These are phyloP conservation scores for Paraleonurus japonicus DNA, from an alignment of 257 asterid genomes.

Conservation along the genomic window DNA sequence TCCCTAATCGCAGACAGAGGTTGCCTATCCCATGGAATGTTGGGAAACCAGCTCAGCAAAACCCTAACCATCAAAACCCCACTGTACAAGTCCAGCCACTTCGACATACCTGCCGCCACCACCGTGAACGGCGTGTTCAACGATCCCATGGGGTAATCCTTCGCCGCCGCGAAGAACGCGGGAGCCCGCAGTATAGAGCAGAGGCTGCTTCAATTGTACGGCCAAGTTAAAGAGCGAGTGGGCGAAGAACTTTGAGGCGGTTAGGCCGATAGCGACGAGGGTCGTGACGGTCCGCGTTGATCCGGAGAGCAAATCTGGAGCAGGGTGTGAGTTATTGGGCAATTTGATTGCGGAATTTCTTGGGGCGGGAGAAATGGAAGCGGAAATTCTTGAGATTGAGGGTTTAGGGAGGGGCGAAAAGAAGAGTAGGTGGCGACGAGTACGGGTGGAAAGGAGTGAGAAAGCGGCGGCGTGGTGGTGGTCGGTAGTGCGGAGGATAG, in stretches of 20 bases:
- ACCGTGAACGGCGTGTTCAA: slow-evolving; percentile 85
- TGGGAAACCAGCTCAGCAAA: slow-evolving; percentile 93
- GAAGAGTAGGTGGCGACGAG: slow-evolving; percentile 14
- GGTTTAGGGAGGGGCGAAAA: slow-evolving; percentile 24
- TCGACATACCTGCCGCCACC: slow-evolving; percentile 90
- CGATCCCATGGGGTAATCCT: slow-evolving; percentile 38
- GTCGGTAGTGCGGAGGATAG: slow-evolving; percentile 14
- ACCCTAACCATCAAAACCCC: slow-evolving; percentile 88
- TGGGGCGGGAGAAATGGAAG: slow-evolving; percentile 31
- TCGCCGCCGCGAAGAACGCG: slow-evolving; percentile 78
- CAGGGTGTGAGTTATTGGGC: not conserved
- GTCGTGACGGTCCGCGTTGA: slow-evolving; percentile 78
- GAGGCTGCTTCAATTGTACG: slow-evolving; percentile 42
- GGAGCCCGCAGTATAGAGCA: slow-evolving; percentile 57
- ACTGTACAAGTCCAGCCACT: slow-evolving; percentile 84
- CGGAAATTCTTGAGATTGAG: slow-evolving; percentile 27
- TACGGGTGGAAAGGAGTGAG: slow-evolving; percentile 11
- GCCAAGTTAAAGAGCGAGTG: slow-evolving; percentile 34
- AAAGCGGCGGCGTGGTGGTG: slow-evolving; percentile 16
- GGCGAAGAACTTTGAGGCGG: slow-evolving; percentile 50
- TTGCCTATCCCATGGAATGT: slow-evolving; percentile 94
- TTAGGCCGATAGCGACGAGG: slow-evolving; percentile 43
- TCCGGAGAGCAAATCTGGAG: slow-evolving; percentile 48
- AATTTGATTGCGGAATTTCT: not conserved
- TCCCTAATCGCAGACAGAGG: slow-evolving; percentile 90